Conservation (phyloP, 2,329 filamentous ascomycete genomes). For the Fusarium sacchari region DNA sequence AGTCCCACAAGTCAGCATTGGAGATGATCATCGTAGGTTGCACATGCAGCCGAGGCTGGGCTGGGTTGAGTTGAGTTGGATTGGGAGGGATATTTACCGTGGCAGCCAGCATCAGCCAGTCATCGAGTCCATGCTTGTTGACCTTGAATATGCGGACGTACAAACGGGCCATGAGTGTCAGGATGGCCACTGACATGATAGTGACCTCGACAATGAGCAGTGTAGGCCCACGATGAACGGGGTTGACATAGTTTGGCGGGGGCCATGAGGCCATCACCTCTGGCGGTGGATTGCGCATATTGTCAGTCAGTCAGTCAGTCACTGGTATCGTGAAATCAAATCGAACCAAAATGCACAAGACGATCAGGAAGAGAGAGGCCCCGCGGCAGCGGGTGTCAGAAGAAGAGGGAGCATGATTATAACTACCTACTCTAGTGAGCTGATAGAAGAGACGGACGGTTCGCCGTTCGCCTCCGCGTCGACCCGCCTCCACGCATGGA, state of each 20-base stretch:
- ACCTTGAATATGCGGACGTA: slow-evolving; percentile 51
- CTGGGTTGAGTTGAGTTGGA: neutral
- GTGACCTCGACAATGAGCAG: slow-evolving; percentile 52
- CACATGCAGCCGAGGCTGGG: slow-evolving; percentile 28
- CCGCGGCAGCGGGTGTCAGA: neutral
- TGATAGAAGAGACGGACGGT: neutral
- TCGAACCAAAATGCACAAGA: slow-evolving; percentile 1
- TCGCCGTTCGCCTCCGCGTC: slow-evolving; percentile 23
- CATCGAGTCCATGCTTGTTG: slow-evolving; percentile 50
- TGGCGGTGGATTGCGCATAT: slow-evolving; percentile 51
- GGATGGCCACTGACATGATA: slow-evolving; percentile 48
- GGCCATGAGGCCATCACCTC: slow-evolving; percentile 53
- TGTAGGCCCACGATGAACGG: slow-evolving; percentile 50
- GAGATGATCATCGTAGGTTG: neutral
- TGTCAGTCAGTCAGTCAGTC: neutral
- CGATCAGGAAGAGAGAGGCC: slow-evolving; percentile 49
- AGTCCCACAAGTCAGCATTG: slow-evolving; percentile 22
- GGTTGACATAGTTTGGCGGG: slow-evolving; percentile 50
- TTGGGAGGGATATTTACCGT: slow-evolving; percentile 42
- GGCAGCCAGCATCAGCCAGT: slow-evolving; percentile 55
- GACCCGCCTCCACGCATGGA: slow-evolving; percentile 34
- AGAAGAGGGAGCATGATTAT: slow-evolving; percentile 33
- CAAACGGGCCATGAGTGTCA: slow-evolving; percentile 50
- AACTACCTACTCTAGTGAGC: slow-evolving; percentile 24
- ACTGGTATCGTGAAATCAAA: neutral